Evolutionary conservation across 305 asterid species (phyloP).

Genomic region (Fraxinus angustifolia): DNA sequence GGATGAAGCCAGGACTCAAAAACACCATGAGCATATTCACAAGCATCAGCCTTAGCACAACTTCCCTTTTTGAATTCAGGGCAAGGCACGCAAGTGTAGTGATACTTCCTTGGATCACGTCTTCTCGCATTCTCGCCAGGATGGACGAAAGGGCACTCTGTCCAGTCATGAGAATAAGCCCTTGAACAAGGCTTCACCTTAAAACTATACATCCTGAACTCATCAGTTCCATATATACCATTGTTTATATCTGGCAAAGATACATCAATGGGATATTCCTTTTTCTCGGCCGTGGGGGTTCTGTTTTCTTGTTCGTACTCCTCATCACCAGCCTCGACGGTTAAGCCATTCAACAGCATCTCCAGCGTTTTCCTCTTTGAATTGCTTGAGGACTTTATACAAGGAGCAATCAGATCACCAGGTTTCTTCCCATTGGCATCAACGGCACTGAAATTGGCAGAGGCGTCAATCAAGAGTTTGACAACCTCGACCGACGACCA

Average conservation of each 20-base stretch:
- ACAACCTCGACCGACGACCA: conserved; percentile 48
- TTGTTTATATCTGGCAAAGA: conserved; percentile 63
- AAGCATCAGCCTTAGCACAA: conserved; percentile 50
- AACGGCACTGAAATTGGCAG: conserved; percentile 34
- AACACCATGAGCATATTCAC: conserved; percentile 73
- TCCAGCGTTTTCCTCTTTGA: conserved; percentile 36
- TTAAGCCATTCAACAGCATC: conserved; percentile 46
- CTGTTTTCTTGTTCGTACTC: conserved; percentile 33
- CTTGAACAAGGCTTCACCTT: conserved; percentile 71
- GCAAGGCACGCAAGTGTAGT: conserved; percentile 68
- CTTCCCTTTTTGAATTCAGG: conserved; percentile 69
- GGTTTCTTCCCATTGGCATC: conserved; percentile 56
- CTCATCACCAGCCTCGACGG: conserved; percentile 18
- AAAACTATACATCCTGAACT: conserved; percentile 66
- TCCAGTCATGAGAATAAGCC: conserved; percentile 78
- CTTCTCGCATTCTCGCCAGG: conserved; percentile 78
- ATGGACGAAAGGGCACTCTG: conserved; percentile 75
- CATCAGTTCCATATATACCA: conserved; percentile 61
- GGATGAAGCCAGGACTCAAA: conserved; percentile 80
- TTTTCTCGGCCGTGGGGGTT: conserved; percentile 20
- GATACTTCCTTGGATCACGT: conserved; percentile 58
- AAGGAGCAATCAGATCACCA: conserved; percentile 48
- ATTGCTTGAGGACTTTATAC: conserved; percentile 28
- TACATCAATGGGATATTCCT: conserved; percentile 49
- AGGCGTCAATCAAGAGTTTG: conserved; percentile 41